Conservation (phyloP, 2,329 filamentous ascomycete species). For the Lasiodiplodia theobromae region DNA sequence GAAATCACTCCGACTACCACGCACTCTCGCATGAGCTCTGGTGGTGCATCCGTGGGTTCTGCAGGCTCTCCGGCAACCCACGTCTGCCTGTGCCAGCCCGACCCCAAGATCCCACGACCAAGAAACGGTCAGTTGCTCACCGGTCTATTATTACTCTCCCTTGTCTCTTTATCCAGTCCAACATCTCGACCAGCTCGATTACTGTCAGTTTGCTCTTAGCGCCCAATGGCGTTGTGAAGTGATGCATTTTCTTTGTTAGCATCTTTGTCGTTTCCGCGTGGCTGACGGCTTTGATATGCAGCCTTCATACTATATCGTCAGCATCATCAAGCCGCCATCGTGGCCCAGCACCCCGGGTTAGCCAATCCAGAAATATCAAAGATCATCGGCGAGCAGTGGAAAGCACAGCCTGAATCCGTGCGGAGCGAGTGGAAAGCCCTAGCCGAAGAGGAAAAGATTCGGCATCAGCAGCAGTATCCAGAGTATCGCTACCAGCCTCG, state of each 20-base stretch:
- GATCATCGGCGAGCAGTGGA: conserved; percentile 95
- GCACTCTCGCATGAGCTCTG: conserved; percentile 30
- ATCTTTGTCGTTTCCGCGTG: conserved; percentile 12
- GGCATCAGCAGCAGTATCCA: conserved; percentile 88
- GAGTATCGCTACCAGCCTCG: conserved; percentile 94
- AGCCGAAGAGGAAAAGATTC: conserved; percentile 90
- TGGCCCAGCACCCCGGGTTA: conserved; percentile 82
- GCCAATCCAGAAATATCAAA: conserved; percentile 97
- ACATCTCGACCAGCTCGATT: neutral
- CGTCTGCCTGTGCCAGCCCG: conserved; percentile 73
- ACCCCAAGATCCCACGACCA: conserved; percentile 74
- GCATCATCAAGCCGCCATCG: conserved; percentile 84
- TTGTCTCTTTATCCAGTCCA: conserved; percentile 21
- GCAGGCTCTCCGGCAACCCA: conserved; percentile 41
- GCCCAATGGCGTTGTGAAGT: neutral
- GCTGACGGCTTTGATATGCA: conserved; percentile 52
- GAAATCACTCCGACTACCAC: neutral
- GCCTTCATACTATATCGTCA: conserved; percentile 98
- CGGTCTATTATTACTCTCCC: conserved; percentile 23
- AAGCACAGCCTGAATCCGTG: conserved; percentile 72
- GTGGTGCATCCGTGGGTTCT: conserved; percentile 19
- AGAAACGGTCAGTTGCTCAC: conserved; percentile 67
- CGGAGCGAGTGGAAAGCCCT: conserved; percentile 89
- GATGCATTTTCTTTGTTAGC: conserved; percentile 28
- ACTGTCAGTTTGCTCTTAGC: neutral